Conservation (phyloP, 2,329 filamentous ascomycete genomes). For the Niveomyces coronatus region DNA sequence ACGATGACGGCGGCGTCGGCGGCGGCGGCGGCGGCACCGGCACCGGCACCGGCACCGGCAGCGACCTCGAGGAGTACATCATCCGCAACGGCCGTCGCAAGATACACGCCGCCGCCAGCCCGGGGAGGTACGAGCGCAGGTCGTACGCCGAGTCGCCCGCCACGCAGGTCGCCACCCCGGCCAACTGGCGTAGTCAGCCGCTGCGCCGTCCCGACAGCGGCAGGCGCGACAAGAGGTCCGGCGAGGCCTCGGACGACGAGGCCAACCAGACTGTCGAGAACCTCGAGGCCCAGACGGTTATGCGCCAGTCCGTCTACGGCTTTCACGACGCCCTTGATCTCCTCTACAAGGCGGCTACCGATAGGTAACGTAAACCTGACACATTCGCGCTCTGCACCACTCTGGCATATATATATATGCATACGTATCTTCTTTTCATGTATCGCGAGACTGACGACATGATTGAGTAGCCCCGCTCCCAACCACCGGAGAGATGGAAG, state of each 20-base stretch:
- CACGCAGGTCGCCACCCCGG: slow-evolving; percentile 56
- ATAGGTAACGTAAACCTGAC: too few relatives aligned
- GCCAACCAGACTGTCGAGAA: slow-evolving; percentile 54
- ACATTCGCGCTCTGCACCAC: too few relatives aligned
- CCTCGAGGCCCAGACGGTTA: slow-evolving; percentile 52
- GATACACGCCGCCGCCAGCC: slow-evolving; percentile 37
- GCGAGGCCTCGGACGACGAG: slow-evolving; percentile 37
- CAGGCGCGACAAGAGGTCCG: slow-evolving; percentile 17
- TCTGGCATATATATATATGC: too few relatives aligned
- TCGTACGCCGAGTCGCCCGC: slow-evolving; percentile 42
- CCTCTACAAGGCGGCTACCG: slow-evolving; percentile 74
- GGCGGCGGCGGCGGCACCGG: too few relatives aligned
- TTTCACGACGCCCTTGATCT: slow-evolving; percentile 88
- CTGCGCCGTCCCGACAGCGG: slow-evolving; percentile 48
- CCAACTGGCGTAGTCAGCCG: slow-evolving; percentile 54
- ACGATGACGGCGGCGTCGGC: too few relatives aligned
- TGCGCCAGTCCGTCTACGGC: slow-evolving; percentile 69
- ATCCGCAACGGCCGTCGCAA: slow-evolving; percentile 66
- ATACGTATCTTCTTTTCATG: too few relatives aligned
- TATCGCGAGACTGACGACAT: too few relatives aligned
- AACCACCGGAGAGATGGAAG: slow-evolving; percentile 22
- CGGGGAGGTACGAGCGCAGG: slow-evolving; percentile 30
- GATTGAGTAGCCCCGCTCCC: neutral
- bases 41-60: too few relatives aligned
- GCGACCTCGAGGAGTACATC: slow-evolving; percentile 54